Conservation (phyloP, 768 basidiomycete genomes). For the Leucocoprinus sp. region DNA sequence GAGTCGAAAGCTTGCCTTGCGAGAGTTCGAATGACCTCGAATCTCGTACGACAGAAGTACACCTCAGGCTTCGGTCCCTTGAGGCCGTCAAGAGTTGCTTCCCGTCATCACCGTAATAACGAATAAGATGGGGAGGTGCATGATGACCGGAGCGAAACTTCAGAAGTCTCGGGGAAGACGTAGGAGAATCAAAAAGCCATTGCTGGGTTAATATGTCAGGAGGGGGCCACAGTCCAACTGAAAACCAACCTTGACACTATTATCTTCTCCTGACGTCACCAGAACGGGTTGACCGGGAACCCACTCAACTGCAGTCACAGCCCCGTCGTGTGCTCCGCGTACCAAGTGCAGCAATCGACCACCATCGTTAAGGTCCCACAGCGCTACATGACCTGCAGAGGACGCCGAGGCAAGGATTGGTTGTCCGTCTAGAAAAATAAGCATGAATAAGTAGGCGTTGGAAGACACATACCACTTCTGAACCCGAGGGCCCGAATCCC, state of each 20-base stretch:
- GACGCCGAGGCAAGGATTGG: conserved; percentile 85
- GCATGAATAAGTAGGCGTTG: neutral
- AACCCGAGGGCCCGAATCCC: conserved; percentile 77
- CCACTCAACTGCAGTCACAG: conserved; percentile 82
- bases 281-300: conserved; percentile 87
- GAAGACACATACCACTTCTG: conserved; percentile 59
- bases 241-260: conserved; percentile 77
- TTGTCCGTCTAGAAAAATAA: conserved; percentile 57
- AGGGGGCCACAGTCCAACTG: neutral
- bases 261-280: conserved; percentile 87
- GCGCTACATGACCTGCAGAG: conserved; percentile 77
- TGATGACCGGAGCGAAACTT: conserved; percentile 93
- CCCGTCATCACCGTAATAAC: conserved; percentile 96
- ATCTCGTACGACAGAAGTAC: conserved; percentile 89
- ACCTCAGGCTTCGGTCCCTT: conserved; percentile 80
- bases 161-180: conserved; percentile 74
- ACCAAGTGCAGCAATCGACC: conserved; percentile 80
- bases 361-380: conserved; percentile 87
- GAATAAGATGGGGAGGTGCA: conserved; percentile 81
- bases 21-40: conserved; percentile 92
- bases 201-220: conserved; percentile 45
- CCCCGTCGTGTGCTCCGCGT: conserved; percentile 83
- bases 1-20: conserved; percentile 49
- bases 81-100: conserved; percentile 90
- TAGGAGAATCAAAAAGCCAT: conserved; percentile 96